Percentiles rank a stretch among this genome's conserved stretches.
Evolutionary conservation across 768 basidiomycete species (phyloP).

Genomic region (Collybia sordida): DNA sequence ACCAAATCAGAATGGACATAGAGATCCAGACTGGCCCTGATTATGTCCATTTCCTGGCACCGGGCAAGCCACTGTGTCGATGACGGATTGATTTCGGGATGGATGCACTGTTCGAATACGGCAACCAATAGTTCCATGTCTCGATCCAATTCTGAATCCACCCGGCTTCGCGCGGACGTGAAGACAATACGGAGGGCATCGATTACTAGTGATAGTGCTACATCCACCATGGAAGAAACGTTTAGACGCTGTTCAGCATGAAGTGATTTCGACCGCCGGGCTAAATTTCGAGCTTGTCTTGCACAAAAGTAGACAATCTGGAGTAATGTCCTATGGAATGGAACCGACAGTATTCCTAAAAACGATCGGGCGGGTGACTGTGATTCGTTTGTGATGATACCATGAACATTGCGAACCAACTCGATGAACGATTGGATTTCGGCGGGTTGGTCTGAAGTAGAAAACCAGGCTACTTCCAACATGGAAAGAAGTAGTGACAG

Average conservation of each 20-base stretch:
- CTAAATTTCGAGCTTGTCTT: conserved; percentile 56
- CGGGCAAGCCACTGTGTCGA: conserved; percentile 76
- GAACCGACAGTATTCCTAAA: conserved; percentile 56
- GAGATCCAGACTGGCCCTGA: conserved; percentile 73
- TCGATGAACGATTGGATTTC: conserved; percentile 62
- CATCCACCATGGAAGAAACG: conserved; percentile 60
- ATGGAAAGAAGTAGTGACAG: conserved; percentile 73
- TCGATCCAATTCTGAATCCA: conserved; percentile 66
- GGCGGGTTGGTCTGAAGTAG: conserved; percentile 47
- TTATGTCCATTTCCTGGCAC: conserved; percentile 79
- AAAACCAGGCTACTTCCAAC: conserved; percentile 81
- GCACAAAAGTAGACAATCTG: conserved; percentile 80
- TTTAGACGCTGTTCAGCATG: conserved; percentile 62
- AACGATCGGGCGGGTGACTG: conserved; percentile 77
- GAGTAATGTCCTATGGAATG: conserved; percentile 80
- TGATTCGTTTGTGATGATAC: conserved; percentile 68
- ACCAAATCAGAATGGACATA: conserved; percentile 67
- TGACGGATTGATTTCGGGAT: conserved; percentile 64
- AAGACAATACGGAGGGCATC: conserved; percentile 68
- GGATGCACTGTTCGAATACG: conserved; percentile 81
- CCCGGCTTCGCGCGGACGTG: conserved; percentile 54
- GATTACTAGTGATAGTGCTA: conserved; percentile 62
- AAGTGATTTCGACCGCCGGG: conserved; percentile 46
- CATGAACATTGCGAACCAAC: conserved; percentile 59
- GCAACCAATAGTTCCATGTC: conserved; percentile 82